Conservation (phyloP, 495 filamentous ascomycete species). For the Aspergillus coremiiformis region DNA sequence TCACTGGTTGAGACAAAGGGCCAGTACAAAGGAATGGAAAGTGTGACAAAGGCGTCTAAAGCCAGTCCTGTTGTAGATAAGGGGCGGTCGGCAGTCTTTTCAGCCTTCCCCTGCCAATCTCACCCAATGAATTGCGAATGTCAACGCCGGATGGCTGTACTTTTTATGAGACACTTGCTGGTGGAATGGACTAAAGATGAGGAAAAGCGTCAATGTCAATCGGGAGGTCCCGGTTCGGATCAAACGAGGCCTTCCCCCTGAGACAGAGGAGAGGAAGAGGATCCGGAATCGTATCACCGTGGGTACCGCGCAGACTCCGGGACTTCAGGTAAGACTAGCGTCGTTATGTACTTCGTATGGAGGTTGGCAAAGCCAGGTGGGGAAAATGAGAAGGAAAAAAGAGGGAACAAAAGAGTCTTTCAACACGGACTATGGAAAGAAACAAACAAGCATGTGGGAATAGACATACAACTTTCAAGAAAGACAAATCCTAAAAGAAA, state of each 20-base stretch:
- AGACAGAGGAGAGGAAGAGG: background rate
- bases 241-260: slow-evolving; percentile 4
- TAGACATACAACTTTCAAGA: background rate
- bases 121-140: background rate
- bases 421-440: background rate
- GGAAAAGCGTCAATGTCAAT: background rate
- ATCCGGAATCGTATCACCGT: background rate
- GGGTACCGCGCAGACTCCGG: slow-evolving; percentile 5
- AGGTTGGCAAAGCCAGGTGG: background rate
- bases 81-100: background rate
- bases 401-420: no score
- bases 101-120: background rate
- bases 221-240: background rate
- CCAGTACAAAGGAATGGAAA: slow-evolving; percentile 6
- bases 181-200: background rate
- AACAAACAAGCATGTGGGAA: background rate
- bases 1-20: slow-evolving; percentile 10
- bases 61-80: background rate
- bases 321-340: background rate
- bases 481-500: background rate
- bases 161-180: background rate
- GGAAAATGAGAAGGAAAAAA: background rate
- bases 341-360: background rate
- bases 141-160: background rate
- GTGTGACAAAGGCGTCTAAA: background rate